Evolutionary conservation across 2,329 filamentous ascomycete species (phyloP), one percentile per base, ranked within the genome.

Genomic region (Calcarisporium arbuscula): DNA sequence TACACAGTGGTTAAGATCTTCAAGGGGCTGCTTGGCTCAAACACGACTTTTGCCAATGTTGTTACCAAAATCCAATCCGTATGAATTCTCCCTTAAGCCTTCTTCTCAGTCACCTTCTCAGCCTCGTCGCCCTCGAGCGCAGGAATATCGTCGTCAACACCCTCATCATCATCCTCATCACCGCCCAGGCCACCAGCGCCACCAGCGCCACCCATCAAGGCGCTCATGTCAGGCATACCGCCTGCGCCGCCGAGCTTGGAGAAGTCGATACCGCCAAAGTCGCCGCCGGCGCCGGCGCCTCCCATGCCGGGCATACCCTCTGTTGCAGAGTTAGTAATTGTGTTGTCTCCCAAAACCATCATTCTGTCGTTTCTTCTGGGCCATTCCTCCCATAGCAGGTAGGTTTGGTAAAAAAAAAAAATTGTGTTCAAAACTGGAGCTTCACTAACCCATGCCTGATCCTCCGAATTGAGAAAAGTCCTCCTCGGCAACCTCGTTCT

Each of bases 251-350:
- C 82, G 43, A 94, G 81, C 73, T 94, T 94, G 53, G 85, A 92
- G 78, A 94, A 94, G 66, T 94, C 88, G 57, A 95, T 92, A 52
- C 85, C 85, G 52, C 84, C 80, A 46, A 92, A 86, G 61, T 87
- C 85, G 47, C 78, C 80, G 27, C 48, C 47, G 20, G 19, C 26
- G 12, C 16, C 5, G 19, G 11, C 2, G 20, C 16, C 22, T 32
- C 61, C 65, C 64, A 71, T 73, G 32, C 71, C 72, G 34, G 68
- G 68, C 68, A 74, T 72, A 44, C 72, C 72, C 38, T 65, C 70
- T 72, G 41, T 40, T 16, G 9, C 15, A 11, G 15, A 22, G 8
- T 30, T 17, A 36, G 39, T 16, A 16, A 34, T 28, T 17, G 9
- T 19, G 19, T 39, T n/a, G n/a, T n/a, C n/a, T n/a, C n/a, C n/a